Conservation (phyloP, 139 green algal genomes). For the Diplosphaera chodatii region DNA sequence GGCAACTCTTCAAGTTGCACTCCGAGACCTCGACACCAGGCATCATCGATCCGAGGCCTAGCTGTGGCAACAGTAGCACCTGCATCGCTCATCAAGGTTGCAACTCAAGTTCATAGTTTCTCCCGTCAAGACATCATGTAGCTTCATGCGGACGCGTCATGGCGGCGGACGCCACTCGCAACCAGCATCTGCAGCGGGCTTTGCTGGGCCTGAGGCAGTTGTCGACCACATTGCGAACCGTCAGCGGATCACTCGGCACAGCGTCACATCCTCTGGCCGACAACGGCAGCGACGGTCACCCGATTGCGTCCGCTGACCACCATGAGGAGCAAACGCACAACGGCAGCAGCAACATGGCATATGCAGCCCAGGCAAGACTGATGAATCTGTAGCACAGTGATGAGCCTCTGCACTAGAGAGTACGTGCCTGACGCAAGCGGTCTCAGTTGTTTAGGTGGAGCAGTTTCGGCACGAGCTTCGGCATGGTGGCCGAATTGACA, state of each 20-base stretch:
- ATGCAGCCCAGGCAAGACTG: not conserved
- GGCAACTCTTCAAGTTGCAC: no score
- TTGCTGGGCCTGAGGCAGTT: not conserved
- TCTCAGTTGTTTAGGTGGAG: not conserved
- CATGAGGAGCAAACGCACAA: not conserved
- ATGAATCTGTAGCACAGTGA: not conserved
- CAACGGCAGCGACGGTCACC: not conserved
- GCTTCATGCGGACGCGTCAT: no score
- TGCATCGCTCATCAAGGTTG: no score
- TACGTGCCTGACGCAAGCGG: no score
- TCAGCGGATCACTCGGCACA: not conserved
- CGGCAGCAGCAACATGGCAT: not conserved
- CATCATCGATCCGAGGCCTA: no score
- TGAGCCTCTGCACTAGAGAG: no score
- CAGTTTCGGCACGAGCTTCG: conserved; percentile 43
- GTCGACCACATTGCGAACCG: not conserved
- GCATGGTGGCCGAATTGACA: conserved; percentile 34
- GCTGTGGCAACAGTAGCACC: no score
- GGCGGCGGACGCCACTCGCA: not conserved
- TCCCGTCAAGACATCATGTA: not conserved
- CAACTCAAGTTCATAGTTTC: no score
- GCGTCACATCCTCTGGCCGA: not conserved
- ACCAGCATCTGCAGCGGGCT: not conserved
- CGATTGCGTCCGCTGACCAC: not conserved
- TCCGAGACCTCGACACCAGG: no score